These are phyloP conservation scores for Paraphaeosphaeria sporulosa DNA, from an alignment of 2,329 filamentous ascomycete genomes.

Conservation along the genomic window DNA sequence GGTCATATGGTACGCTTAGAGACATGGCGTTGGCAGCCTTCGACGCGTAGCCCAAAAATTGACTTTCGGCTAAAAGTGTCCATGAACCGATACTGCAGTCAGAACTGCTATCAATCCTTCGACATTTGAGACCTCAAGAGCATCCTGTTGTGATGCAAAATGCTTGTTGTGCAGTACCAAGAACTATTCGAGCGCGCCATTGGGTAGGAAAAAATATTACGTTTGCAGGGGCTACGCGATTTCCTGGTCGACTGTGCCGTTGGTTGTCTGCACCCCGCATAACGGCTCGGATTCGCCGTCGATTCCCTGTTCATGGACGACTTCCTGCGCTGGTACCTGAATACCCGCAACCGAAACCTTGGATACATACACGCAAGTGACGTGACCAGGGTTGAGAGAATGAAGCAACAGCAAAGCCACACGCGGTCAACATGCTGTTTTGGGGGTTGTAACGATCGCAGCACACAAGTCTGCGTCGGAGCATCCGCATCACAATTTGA, in stretches of 20 bases:
- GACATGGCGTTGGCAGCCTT: neutral
- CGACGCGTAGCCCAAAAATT: neutral
- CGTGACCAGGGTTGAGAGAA: neutral
- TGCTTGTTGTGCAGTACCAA: neutral
- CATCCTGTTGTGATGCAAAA: neutral
- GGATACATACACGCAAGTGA: neutral
- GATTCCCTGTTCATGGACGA: neutral
- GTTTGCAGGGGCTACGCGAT: neutral
- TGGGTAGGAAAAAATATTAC: neutral
- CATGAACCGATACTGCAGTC: neutral
- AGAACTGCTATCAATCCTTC: neutral
- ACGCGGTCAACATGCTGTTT: neutral
- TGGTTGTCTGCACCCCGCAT: neutral
- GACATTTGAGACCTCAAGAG: neutral
- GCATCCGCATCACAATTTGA: neutral
- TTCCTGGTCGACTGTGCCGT: neutral
- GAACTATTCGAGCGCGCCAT: neutral
- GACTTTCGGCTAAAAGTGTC: slow-evolving; percentile 3
- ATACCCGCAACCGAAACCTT: slow-evolving; percentile 9
- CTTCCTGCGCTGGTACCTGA: slow-evolving; percentile 2
- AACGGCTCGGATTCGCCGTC: slow-evolving; percentile 2
- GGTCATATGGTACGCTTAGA: neutral
- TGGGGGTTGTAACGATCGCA: neutral
- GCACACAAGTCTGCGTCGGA: neutral
- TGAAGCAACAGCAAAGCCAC: neutral